phyloP scores from a whole-genome alignment of 768 basidiomycete genomes.

The Leucogyrophana mollusca region DNA sequence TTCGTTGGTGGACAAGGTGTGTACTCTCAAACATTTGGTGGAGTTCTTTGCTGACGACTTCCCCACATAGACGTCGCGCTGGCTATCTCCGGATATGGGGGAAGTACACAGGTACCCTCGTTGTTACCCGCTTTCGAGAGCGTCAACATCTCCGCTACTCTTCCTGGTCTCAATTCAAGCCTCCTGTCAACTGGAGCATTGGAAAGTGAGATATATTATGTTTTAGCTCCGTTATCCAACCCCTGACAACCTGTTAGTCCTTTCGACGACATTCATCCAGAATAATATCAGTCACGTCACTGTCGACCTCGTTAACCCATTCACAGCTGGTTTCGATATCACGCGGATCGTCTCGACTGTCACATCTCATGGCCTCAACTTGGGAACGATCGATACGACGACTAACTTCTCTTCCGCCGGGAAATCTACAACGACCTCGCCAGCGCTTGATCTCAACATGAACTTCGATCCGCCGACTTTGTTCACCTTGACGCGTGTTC shows the following conservation, averaged over 20 bases:
- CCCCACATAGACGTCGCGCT: constrained; percentile 53
- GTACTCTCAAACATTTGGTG: constrained; percentile 4
- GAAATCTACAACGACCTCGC: constrained; percentile 55
- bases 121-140: constrained; percentile 60
- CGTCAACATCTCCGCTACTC: constrained; percentile 50
- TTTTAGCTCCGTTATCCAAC: constrained; percentile 1
- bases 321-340: constrained; percentile 57
- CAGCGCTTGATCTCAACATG: constrained; percentile 57
- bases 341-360: constrained; percentile 61
- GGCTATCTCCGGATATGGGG: constrained; percentile 54
- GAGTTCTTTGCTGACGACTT: background rate
- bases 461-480: constrained; percentile 67
- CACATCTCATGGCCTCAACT: constrained; percentile 54
- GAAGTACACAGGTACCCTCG: constrained; percentile 59
- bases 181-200: constrained; percentile 58
- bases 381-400: constrained; percentile 58
- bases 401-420: constrained; percentile 53
- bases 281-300: constrained; percentile 67
- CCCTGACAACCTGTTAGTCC: constrained; percentile 38
- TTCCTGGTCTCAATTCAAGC: constrained; percentile 60
- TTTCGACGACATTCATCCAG: constrained; percentile 58
- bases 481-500: constrained; percentile 67
- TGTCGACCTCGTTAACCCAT: constrained; percentile 65
- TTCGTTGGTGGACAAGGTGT: constrained; percentile 62
- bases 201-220: constrained; percentile 35